These are phyloP conservation scores for Sugiyamaella mastotermitis DNA, from an alignment of 805 yeast genomes.

Conservation along the genomic window DNA sequence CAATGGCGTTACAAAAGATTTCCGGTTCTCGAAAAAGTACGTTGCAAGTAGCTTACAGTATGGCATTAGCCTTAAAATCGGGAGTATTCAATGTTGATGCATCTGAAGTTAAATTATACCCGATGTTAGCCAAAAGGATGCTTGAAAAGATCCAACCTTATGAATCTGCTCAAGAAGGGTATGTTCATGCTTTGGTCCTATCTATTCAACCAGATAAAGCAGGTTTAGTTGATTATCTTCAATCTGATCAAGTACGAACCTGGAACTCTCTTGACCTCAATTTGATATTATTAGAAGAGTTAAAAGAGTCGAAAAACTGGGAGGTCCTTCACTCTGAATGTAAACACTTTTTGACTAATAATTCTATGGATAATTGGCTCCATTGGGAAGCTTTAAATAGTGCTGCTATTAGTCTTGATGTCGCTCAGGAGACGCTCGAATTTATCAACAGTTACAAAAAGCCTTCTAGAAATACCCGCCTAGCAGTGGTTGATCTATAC, in stretches of 20 bases:
- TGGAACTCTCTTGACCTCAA: constrained; percentile 58
- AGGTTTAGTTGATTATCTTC: constrained; percentile 27
- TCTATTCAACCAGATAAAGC: constrained; percentile 26
- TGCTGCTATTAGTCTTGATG: constrained; percentile 38
- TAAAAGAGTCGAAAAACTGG: constrained; percentile 41
- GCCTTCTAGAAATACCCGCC: constrained; percentile 47
- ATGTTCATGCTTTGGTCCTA: constrained; percentile 49
- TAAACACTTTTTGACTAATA: constrained; percentile 22
- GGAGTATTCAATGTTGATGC: constrained; percentile 33
- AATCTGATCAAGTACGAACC: constrained; percentile 13
- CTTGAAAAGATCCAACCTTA: constrained; percentile 49
- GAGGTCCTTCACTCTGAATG: constrained; percentile 38
- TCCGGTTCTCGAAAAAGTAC: constrained; percentile 17
- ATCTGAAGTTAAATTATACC: constrained; percentile 47
- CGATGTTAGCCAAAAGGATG: constrained; percentile 55
- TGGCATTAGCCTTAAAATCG: constrained; percentile 34
- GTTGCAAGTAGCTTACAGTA: constrained; percentile 37
- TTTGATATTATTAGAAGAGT: constrained; percentile 33
- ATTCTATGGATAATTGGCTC: constrained; percentile 63
- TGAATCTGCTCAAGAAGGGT: constrained; percentile 58
- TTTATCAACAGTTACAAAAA: constrained; percentile 29
- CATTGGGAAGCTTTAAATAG: constrained; percentile 58
- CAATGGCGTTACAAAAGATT: constrained; percentile 27
- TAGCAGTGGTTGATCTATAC: constrained; percentile 49
- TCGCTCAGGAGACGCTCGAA: constrained; percentile 20